These are phyloP conservation scores for Fragilariopsis cylindrus DNA, from an alignment of 108 stramenopile species.

Conservation along the genomic window DNA sequence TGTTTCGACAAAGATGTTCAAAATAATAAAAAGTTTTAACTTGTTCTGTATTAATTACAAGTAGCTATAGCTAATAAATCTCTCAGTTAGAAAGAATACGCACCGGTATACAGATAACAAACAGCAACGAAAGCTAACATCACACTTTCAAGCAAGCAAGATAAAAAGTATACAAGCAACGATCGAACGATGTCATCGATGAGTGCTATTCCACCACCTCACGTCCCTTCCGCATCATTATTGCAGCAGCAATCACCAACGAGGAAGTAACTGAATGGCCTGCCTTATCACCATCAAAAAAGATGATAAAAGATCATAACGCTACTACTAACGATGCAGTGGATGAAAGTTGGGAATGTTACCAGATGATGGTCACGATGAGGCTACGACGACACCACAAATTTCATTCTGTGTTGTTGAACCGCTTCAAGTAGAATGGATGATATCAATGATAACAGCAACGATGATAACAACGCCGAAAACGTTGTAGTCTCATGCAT, in stretches of 20 bases:
- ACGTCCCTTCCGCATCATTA: slow-evolving; percentile 10
- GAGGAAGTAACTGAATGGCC: slow-evolving; percentile 6
- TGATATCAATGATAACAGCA: neutral
- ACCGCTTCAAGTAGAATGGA: neutral
- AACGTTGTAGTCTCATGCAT: slow-evolving; percentile 25
- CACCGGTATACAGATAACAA: too few species aligned
- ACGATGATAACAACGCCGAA: neutral
- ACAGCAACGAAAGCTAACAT: too few species aligned
- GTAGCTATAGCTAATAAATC: too few species aligned
- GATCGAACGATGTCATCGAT: slow-evolving; percentile 19
- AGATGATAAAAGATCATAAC: neutral
- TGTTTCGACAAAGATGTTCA: too few species aligned
- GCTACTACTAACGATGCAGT: neutral
- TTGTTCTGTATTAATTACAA: too few species aligned
- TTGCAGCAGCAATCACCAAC: neutral
- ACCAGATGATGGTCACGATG: neutral
- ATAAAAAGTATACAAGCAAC: too few species aligned
- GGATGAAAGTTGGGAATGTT: slow-evolving; percentile 32
- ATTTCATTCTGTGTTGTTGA: slow-evolving; percentile 1
- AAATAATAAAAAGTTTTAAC: too few species aligned
- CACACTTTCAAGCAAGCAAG: too few species aligned
- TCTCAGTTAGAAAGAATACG: too few species aligned
- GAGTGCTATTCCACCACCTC: slow-evolving; percentile 17
- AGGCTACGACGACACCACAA: neutral
- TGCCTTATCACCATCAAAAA: slow-evolving; percentile 8